Evolutionary conservation across 331 rosid species (phyloP).

Genomic region (Rhamnella rubrinervis): DNA sequence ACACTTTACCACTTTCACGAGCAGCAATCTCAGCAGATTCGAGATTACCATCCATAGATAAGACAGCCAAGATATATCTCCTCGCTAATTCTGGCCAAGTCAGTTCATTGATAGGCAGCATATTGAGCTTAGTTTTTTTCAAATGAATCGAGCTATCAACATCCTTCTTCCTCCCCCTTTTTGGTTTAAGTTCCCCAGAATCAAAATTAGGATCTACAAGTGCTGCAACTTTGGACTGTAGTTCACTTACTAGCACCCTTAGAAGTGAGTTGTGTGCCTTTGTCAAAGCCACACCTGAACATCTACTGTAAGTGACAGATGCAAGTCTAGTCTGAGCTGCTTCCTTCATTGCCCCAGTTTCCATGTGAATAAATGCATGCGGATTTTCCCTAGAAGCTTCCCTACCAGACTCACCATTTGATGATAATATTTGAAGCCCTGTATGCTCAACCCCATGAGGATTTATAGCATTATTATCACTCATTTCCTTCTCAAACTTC

Average conservation of each 20-base stretch:
- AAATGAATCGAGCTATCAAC: slow-evolving; percentile 57
- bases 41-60: slow-evolving; percentile 90
- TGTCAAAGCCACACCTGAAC: slow-evolving; percentile 85
- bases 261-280: slow-evolving; percentile 82
- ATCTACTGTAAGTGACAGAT: slow-evolving; percentile 64
- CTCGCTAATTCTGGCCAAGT: slow-evolving; percentile 99
- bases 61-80: slow-evolving; percentile 76
- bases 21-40: slow-evolving; percentile 82
- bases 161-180: slow-evolving; percentile 95
- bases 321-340: slow-evolving; percentile 71
- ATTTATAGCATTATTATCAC: slow-evolving; percentile 25
- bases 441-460: slow-evolving; percentile 36
- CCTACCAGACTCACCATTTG: slow-evolving; percentile 40
- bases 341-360: slow-evolving; percentile 78
- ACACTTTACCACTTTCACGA: slow-evolving; percentile 92
- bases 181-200: slow-evolving; percentile 80
- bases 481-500: slow-evolving; percentile 45
- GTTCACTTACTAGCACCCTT: slow-evolving; percentile 77
- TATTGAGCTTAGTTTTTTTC: slow-evolving; percentile 66
- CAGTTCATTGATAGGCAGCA: slow-evolving; percentile 88
- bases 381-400: slow-evolving; percentile 42
- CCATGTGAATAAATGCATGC: slow-evolving; percentile 73
- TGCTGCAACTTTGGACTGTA: slow-evolving; percentile 87
- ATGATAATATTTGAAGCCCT: slow-evolving; percentile 34
- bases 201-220: slow-evolving; percentile 93